A percentile compares a stretch with the other conserved stretches of the same genome.
Evolutionary conservation across 331 rosid species (phyloP).

Genomic region (Acacia concinna): DNA sequence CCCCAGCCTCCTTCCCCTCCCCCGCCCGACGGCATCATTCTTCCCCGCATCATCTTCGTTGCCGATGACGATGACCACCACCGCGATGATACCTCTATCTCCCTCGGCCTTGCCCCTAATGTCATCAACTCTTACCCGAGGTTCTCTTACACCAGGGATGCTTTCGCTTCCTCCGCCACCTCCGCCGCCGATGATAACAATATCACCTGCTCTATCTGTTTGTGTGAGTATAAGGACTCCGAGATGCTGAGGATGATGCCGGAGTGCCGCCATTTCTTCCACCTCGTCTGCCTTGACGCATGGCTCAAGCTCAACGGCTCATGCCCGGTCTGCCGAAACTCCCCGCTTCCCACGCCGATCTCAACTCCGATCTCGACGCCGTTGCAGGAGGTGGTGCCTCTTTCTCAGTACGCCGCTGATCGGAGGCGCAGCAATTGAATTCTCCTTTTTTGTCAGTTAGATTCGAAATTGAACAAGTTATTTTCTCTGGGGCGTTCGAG

Average conservation of each 20-base stretch:
- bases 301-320: conserved; percentile 93
- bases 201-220: conserved; percentile 75
- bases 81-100: conserved; percentile 27
- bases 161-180: background rate
- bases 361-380: conserved; percentile 60
- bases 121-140: conserved; percentile 83
- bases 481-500: background rate
- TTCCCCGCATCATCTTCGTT: conserved; percentile 38
- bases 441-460: background rate
- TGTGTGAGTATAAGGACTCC: conserved; percentile 77
- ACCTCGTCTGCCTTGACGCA: conserved; percentile 73
- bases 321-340: conserved; percentile 91
- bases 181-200: background rate
- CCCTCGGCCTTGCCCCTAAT: conserved; percentile 56
- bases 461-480: background rate
- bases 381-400: conserved; percentile 89
- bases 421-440: conserved; percentile 53
- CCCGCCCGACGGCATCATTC: conserved; percentile 38
- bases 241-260: conserved; percentile 99
- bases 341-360: conserved; percentile 56
- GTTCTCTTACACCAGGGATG: conserved; percentile 49
- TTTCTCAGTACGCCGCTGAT: conserved; percentile 80
- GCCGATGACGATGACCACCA: conserved; percentile 33
- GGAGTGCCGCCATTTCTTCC: conserved; percentile 84
- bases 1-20: conserved; percentile 67